Conservation (phyloP, 2,329 filamentous ascomycete species). For the Diaporthe nobilis region DNA sequence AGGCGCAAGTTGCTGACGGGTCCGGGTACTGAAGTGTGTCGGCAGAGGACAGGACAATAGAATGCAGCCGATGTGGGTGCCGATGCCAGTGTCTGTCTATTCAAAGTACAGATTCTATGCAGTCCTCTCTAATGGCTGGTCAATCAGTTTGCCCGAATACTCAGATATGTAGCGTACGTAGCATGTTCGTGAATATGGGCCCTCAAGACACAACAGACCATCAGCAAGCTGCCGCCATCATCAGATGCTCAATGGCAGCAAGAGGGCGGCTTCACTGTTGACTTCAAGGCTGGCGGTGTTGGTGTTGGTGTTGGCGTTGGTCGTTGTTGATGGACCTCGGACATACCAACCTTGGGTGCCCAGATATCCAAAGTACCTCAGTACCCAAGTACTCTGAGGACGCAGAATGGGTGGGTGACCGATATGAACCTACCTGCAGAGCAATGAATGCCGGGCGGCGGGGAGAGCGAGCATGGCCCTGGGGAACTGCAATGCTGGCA, state of each 20-base stretch:
- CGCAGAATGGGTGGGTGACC: background rate
- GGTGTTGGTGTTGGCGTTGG: background rate
- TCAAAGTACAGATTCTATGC: background rate
- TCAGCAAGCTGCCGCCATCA: background rate
- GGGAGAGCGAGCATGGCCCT: slow-evolving; percentile 1
- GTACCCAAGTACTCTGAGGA: background rate
- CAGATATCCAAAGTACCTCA: background rate
- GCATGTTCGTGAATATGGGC: background rate
- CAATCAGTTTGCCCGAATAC: background rate
- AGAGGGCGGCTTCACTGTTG: background rate
- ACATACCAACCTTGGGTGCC: background rate
- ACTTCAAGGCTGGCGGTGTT: background rate
- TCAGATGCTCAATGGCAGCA: background rate
- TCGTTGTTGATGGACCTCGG: background rate
- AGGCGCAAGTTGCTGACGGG: slow-evolving; percentile 2
- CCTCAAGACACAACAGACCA: background rate
- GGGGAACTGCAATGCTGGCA: background rate
- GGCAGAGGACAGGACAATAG: slow-evolving; percentile 22
- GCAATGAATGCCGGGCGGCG: background rate
- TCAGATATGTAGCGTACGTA: background rate
- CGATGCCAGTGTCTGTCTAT: background rate
- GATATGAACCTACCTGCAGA: background rate
- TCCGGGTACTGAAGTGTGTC: background rate
- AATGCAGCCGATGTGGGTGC: background rate
- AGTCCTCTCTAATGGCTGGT: background rate